Percentiles rank a stretch among this genome's conserved stretches.
Evolutionary conservation across 2,329 filamentous ascomycete species (phyloP).

Genomic region (Leptographium wingfieldii): DNA sequence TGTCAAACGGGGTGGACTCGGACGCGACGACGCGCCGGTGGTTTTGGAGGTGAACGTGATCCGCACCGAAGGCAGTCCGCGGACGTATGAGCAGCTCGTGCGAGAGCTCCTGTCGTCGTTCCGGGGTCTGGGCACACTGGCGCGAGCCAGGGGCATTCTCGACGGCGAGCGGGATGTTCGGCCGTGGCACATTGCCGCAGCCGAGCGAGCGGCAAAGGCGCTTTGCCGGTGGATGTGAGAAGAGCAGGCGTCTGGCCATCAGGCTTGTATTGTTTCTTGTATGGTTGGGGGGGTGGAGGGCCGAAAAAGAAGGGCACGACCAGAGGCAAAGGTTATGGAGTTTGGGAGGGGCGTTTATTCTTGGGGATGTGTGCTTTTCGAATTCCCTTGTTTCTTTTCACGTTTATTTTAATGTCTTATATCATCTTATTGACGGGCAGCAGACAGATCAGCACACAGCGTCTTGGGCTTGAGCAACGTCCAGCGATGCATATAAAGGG

Average conservation of each 20-base stretch:
- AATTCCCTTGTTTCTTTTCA: background rate
- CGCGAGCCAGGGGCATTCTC: constrained; percentile 51
- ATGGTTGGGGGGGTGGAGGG: background rate
- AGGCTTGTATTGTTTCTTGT: background rate
- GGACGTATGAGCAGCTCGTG: constrained; percentile 50
- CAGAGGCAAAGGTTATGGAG: background rate
- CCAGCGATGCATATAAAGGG: too few relatives aligned
- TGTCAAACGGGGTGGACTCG: constrained; percentile 47
- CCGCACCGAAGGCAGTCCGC: constrained; percentile 39
- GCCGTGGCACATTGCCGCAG: constrained; percentile 67
- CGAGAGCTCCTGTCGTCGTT: constrained; percentile 60
- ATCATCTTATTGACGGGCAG: background rate
- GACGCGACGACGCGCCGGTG: constrained; percentile 43
- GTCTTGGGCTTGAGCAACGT: too few relatives aligned
- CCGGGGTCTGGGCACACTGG: constrained; percentile 54
- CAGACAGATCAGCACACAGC: background rate
- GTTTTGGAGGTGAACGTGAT: constrained; percentile 53
- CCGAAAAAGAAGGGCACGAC: background rate
- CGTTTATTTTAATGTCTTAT: background rate
- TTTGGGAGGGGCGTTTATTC: background rate
- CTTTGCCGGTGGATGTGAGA: constrained; percentile 51
- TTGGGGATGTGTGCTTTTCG: background rate
- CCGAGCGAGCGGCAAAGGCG: constrained; percentile 53
- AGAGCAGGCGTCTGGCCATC: background rate
- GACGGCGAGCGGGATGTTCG: constrained; percentile 47